Base-by-base conservation (phyloP, 176 grass and related monocot species). In the Oryza meridionalis region DNA sequence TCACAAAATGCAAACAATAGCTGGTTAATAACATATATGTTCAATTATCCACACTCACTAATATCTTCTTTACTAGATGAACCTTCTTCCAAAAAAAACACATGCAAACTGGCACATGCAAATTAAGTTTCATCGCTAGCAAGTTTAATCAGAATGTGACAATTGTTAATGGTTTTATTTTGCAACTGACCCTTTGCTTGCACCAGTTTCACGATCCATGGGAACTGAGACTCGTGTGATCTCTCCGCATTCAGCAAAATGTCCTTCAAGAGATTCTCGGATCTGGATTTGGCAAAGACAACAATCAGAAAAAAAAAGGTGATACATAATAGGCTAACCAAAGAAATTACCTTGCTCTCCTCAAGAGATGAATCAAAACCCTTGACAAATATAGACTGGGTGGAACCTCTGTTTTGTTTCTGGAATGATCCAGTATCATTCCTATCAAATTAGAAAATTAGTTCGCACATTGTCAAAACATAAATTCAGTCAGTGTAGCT, bases 201-300 rank as follows among this genome's bases (percentile, higher is more conserved):
- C 79, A 47, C 93, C 92, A 83, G 35, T 66, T 24, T 98, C 89
- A 77, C 55, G 66, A 90, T 98, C 93, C 17, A 77, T 90, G 0
- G 96, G 96, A 37, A 95, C 22, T 8, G 91, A 90, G 25, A 93
- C 66, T 51, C 93, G 88, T 29, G 87, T 84, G 2, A 98, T 85
- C 1, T 87, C 93, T 67, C 96, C 96, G 64, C 96, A 98, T 5
- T 78, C 75, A 29, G 87, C 71, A 88, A 98, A 95, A 78, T 93
- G 77, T 73, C 90, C 83, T 81, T 92, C 38, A 0, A 98, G 87
- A 3, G 90, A 84, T 85, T 80, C 85, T 46, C 83, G 72, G 65
- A 98, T 87, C 96, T 98, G 82, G 22, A 88, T 65, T 81, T 29
- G 4, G 86, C 4, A 75, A 42, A 55, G 17, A 66, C 0, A 3